phyloP scores from a whole-genome alignment of 257 asterid genomes.

The Solanum etuberosum region DNA sequence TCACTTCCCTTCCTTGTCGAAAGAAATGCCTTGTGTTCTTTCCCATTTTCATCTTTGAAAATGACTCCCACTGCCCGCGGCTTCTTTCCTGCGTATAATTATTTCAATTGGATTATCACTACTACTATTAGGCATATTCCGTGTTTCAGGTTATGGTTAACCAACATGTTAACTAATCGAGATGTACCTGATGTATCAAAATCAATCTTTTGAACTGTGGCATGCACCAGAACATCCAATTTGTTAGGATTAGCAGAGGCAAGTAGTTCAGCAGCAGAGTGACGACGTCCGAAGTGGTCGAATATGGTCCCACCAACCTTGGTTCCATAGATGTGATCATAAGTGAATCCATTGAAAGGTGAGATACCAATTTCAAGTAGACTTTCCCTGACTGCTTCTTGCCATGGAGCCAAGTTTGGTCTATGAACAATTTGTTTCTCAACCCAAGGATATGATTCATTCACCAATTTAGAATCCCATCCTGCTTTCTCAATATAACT shows the following conservation, averaged over 20 bases:
- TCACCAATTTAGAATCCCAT: slow-evolving; percentile 82
- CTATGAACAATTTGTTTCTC: slow-evolving; percentile 76
- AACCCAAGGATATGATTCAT: slow-evolving; percentile 88
- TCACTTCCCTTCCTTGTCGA: slow-evolving; percentile 64
- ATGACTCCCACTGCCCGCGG: slow-evolving; percentile 71
- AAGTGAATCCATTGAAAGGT: slow-evolving; percentile 91
- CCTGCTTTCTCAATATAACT: slow-evolving; percentile 58
- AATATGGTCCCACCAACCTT: slow-evolving; percentile 95
- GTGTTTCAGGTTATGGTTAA: neutral
- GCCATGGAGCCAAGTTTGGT: slow-evolving; percentile 76
- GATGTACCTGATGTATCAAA: slow-evolving; percentile 51
- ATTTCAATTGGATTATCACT: neutral
- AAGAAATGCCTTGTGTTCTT: slow-evolving; percentile 48
- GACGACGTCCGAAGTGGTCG: slow-evolving; percentile 79
- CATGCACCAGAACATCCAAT: slow-evolving; percentile 60
- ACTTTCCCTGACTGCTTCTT: slow-evolving; percentile 59
- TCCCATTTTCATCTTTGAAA: slow-evolving; percentile 80
- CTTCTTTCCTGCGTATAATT: slow-evolving; percentile 30
- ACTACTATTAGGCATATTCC: neutral
- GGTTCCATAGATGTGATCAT: slow-evolving; percentile 82
- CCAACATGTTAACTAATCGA: neutral
- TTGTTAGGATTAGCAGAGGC: slow-evolving; percentile 57
- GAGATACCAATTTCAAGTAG: slow-evolving; percentile 78
- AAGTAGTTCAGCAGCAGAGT: slow-evolving; percentile 87
- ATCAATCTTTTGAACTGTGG: slow-evolving; percentile 60